Base-by-base conservation (phyloP, 1,139 yeast genomes). In the Candida neerlandica region DNA sequence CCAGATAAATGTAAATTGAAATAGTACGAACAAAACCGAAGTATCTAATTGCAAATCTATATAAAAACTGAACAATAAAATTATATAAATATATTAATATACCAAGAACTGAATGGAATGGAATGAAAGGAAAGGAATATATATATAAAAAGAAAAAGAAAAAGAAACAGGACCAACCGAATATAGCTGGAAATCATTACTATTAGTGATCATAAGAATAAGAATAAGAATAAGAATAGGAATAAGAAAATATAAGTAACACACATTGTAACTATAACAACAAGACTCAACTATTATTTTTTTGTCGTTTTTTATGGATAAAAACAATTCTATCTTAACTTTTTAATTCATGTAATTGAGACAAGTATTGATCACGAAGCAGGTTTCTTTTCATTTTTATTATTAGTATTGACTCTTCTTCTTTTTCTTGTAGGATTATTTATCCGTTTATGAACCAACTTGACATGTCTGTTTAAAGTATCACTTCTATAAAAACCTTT, bases 401-500 rank as follows among this genome's bases (percentile, higher is more conserved):
- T 27, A 16, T 14, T 27, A n/a, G 41, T 27, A 23, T 7, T 29
- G 27, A 18, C 30, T 14, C 15, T 42, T 41, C 38, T 32, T 29
- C 34, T 37, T 44, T 29, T 45, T 41, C 34, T 44, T 21, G 38
- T 7, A 41, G 12, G 26, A 12, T 23, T 30, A 16, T 9, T 30
- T 40, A 42, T 44, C 19, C 46, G 45, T 39, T 57, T 49, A 48
- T 83, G 87, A 16, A 81, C 85, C 53, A 82, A 66, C 48, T 73
- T 72, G 32, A 70, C 67, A 57, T 83, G 88, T 53, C 88, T 69
- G 46, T 73, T 76, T 50, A 78, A 69, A 4, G 86, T 79, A 62
- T 83, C 87, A 52, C 77, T 77, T 47, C 90, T 69, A 52, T 80
- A 78, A 59, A 85, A 84, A 5, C 64, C 64, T 58, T 81, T 82